Percentiles rank a stretch among this genome's conserved stretches.
Evolutionary conservation across 2,329 filamentous ascomycete species (phyloP).

Genomic region (Triangularia setosa): DNA sequence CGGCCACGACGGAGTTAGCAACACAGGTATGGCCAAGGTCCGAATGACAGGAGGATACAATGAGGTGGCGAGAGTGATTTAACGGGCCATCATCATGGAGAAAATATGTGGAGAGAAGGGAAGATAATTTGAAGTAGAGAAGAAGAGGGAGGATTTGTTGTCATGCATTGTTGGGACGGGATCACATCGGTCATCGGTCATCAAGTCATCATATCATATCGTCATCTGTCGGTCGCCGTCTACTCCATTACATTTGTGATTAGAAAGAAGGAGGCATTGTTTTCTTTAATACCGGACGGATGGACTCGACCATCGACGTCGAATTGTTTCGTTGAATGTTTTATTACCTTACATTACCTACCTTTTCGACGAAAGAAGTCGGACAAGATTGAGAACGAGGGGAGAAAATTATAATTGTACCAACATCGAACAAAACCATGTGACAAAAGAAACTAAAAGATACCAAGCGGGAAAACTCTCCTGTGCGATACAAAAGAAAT

Average conservation of each 20-base stretch:
- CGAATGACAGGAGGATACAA: not conserved
- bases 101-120: not conserved
- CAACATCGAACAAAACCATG: not conserved
- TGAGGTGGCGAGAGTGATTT: not conserved
- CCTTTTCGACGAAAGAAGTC: not conserved
- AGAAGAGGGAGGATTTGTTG: not conserved
- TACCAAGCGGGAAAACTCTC: too few species aligned
- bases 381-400: not conserved
- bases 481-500: not conserved
- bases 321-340: not conserved
- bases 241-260: not conserved
- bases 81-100: not conserved
- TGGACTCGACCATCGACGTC: not conserved
- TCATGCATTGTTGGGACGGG: not conserved
- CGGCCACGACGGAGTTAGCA: conserved; percentile 46
- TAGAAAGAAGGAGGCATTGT: not conserved
- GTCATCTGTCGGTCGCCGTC: not conserved
- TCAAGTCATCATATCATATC: not conserved
- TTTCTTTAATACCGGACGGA: not conserved
- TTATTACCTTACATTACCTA: not conserved
- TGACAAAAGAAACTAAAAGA: not conserved
- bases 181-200: not conserved
- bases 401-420: not conserved
- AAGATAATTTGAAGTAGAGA: not conserved
- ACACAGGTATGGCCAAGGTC: not conserved